A percentile compares a stretch with the other conserved stretches of the same genome.
These are phyloP conservation scores for Ceratocystis papillata DNA, from an alignment of 2,329 filamentous ascomycete species.

Conservation along the genomic window DNA sequence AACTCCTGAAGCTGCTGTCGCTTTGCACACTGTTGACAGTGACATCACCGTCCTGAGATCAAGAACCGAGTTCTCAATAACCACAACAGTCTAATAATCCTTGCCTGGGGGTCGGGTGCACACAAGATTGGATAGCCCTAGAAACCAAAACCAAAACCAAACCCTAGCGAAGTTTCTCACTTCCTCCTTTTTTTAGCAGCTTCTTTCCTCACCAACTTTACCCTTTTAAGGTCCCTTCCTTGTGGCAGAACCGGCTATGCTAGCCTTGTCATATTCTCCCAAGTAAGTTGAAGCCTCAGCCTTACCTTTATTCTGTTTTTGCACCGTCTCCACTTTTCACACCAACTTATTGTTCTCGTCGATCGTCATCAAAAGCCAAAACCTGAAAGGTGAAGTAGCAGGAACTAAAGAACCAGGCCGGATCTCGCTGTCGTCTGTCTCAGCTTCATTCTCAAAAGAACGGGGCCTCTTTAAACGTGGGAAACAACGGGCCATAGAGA, in stretches of 20 bases:
- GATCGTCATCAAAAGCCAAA: conserved; percentile 4
- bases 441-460: background rate
- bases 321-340: background rate
- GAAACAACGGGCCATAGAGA: background rate
- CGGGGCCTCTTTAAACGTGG: background rate
- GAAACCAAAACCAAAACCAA: background rate
- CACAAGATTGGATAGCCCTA: too few species aligned
- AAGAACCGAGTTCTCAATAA: too few species aligned
- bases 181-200: background rate
- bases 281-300: background rate
- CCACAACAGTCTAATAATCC: too few species aligned
- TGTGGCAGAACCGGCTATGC: background rate
- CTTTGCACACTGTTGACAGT: background rate
- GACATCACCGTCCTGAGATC: too few species aligned
- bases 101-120: too few species aligned
- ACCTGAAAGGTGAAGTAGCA: background rate
- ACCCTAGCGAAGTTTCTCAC: background rate
- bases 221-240: too few species aligned
- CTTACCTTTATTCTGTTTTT: background rate
- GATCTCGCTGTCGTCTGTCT: background rate
- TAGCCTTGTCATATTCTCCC: background rate
- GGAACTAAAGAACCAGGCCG: background rate
- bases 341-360: background rate
- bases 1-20: background rate
- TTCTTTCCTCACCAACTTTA: too few species aligned